These are phyloP conservation scores for Leishmania tropica DNA, from an alignment of 208 protist species.

Conservation along the genomic window DNA sequence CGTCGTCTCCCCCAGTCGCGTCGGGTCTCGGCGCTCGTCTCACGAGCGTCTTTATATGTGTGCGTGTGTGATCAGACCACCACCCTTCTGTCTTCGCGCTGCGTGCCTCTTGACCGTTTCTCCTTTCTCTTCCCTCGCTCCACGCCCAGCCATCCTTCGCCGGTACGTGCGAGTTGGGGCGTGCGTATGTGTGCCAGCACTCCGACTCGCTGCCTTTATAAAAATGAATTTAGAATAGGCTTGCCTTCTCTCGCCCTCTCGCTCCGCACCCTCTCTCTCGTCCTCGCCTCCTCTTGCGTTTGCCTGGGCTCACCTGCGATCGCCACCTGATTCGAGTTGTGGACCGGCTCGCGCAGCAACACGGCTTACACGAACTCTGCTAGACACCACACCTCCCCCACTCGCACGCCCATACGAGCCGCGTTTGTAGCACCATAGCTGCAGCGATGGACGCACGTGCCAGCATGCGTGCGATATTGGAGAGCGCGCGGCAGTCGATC, in stretches of 20 bases:
- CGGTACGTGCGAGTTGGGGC: not conserved
- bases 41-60: not conserved
- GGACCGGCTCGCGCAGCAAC: not conserved
- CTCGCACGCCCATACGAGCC: not conserved
- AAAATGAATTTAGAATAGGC: not conserved
- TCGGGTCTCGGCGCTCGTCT: not conserved
- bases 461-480: conserved; percentile 36
- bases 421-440: not conserved
- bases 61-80: not conserved
- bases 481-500: conserved; percentile 32
- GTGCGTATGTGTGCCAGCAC: not conserved
- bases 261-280: not conserved
- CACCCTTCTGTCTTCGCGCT: not conserved
- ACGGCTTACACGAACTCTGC: not conserved
- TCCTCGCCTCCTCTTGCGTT: not conserved
- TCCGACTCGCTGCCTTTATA: not conserved
- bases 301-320: not conserved
- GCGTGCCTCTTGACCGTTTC: not conserved
- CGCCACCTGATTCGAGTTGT: not conserved
- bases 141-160: not conserved
- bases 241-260: too few species aligned
- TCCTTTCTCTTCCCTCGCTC: conserved; percentile 2
- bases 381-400: not conserved
- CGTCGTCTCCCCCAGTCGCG: not conserved
- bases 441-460: conserved; percentile 25